Conservation (phyloP, 2,329 filamentous ascomycete species). For the Phialophora expanda region DNA sequence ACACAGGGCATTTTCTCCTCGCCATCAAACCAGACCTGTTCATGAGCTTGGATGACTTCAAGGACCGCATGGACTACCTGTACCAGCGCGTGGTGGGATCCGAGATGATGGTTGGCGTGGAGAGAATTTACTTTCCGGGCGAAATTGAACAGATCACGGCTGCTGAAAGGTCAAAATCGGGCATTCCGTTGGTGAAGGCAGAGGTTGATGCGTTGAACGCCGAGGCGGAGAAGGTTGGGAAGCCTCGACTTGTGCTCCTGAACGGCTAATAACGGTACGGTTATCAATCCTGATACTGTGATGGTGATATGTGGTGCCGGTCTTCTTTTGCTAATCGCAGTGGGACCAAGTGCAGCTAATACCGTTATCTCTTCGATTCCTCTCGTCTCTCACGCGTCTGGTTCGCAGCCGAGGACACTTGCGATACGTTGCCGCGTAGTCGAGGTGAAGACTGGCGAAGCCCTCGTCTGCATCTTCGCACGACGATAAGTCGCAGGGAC, state of each 20-base stretch:
- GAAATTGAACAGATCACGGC: constrained; percentile 61
- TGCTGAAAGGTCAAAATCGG: constrained; percentile 47
- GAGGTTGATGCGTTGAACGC: constrained; percentile 58
- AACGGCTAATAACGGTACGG: not conserved
- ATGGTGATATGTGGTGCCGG: too few relatives aligned
- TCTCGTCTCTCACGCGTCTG: not conserved
- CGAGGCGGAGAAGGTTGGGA: constrained; percentile 55
- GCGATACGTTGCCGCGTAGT: not conserved
- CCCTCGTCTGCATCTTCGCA: too few relatives aligned
- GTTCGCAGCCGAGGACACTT: not conserved
- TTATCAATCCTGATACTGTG: too few relatives aligned
- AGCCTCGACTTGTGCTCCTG: constrained; percentile 6
- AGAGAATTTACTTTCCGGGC: constrained; percentile 63
- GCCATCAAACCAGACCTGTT: constrained; percentile 77
- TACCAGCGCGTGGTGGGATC: constrained; percentile 60
- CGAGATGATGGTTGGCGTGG: constrained; percentile 60
- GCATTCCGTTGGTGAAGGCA: constrained; percentile 57
- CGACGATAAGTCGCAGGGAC: not conserved
- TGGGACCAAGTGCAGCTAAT: not conserved
- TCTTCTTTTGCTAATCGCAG: not conserved
- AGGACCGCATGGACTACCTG: constrained; percentile 62
- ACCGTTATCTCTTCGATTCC: not conserved
- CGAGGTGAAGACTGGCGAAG: not conserved
- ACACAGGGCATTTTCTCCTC: constrained; percentile 76
- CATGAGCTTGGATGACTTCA: constrained; percentile 72